Evolutionary conservation across 148 eudicot species (phyloP), one percentile per base, ranked within the genome.

Genomic region (Chenopodium suecicum): DNA sequence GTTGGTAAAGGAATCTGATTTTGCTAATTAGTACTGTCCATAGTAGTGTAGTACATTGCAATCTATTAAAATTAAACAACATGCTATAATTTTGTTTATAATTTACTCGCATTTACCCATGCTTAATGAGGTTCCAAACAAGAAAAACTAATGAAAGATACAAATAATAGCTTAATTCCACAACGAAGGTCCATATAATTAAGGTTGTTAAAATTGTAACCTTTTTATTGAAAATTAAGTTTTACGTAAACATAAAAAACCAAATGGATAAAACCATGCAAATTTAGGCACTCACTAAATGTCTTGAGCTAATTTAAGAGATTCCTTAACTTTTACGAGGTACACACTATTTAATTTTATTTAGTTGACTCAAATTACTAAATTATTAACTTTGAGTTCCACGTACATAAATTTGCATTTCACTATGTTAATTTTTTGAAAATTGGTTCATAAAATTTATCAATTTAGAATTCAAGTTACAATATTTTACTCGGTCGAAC

Each of bases 261-360:
- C 82, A 73, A 80, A 63, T 9, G 78, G 77, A 80, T 73, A 80
- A 73, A 73, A 29, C 60, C 82, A 73, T 73, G 69, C 46, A 27
- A 80, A 37, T 34, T 63, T 44, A 73, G 82, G 82, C 70, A 22
- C 41, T 63, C 2, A 80, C 71, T 37, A 73, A 2, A 17, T 80
- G 82, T 80, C 82, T 46, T 80, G n/a, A 80, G 23, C 76, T 72
- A 72, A 17, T n/a, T 73, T 7, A 0, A 41, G 22, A 80, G 82
- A 73, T 80, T 80, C 82, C 31, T 52, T 60, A 44, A 58, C 31
- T 46, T 22, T 41, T 34, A 73, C 70, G 20, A 60, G 82, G 46
- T 10, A 41, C 19, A 1, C 16, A 10, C 22, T 56, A 14, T 56
- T 70, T 44, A 20, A 19, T 13, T 73, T 64, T 14, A 60, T 44